Base-by-base conservation (phyloP, 164 flowering plant species). In the Berberis vulgaris region DNA sequence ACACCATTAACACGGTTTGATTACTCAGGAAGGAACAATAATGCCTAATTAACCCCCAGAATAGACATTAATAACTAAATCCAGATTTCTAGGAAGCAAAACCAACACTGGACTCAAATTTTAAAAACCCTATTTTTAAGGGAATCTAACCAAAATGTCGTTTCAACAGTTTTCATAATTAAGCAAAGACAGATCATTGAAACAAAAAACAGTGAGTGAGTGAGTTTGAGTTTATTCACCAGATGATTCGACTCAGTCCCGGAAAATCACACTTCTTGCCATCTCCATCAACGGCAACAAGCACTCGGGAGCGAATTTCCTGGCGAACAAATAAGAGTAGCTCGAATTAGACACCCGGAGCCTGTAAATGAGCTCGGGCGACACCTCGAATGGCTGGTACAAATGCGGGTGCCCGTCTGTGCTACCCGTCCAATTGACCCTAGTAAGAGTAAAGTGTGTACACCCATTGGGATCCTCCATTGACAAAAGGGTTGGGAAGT, bases 391-490 rank as follows among this genome's bases (percentile, higher is more conserved):
- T 0, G 89, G 83, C 5, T 49, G 50, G 57, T 89, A 92, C 0
- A 86, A 83, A 64, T 92, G 79, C 0, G 98, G 98, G 65, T 92
- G 98, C 2, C 98, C 98, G 42, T 76, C 72, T 1, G 65, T 62
- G 38, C 85, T 84, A 0, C 80, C 96, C 0, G 96, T 92, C 98
- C 98, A 92, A 66, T 92, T 92, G 43, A 92, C 98, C 47, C 80
- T 66, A 0, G 96, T 92, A 5, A 92, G 73, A 0, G 93, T 85
- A 65, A 73, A 89, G 0, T 70, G 80, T n/a, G 78, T 78, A 59
- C 88, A 84, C 3, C 96, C 93, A 3, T 73, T 66, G 0, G 86
- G 91, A 68, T 92, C 96, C 81, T 64, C 63, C 93, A 87, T 89
- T 6, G 86, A 83, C 59, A 92, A 66, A 54, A 92, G 60, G 0